These are phyloP conservation scores for Climacium dendroides DNA, from an alignment of 225 moss, liverwort and hornwort species.

Conservation along the genomic window DNA sequence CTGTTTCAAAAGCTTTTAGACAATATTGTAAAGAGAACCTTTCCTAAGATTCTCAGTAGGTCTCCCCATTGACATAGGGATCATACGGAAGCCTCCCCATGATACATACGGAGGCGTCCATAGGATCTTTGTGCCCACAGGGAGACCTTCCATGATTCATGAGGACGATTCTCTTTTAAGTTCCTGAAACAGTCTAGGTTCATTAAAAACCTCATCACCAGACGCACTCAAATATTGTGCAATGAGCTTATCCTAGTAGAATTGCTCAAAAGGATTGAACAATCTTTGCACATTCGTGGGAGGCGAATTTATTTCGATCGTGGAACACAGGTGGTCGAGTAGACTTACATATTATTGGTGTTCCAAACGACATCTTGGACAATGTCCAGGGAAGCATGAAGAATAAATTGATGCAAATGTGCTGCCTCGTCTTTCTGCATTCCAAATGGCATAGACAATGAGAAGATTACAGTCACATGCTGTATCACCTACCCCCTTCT, in stretches of 20 bases:
- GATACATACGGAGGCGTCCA: background rate
- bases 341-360: slow-evolving; percentile 74
- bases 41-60: background rate
- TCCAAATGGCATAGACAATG: background rate
- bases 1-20: background rate
- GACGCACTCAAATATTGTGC: background rate
- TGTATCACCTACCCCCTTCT: background rate
- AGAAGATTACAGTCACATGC: background rate
- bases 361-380: slow-evolving; percentile 94
- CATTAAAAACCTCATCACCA: background rate
- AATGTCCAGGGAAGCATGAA: slow-evolving; percentile 92
- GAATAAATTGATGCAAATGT: slow-evolving; percentile 87
- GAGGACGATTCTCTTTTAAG: background rate
- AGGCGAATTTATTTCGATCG: background rate
- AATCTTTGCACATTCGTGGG: background rate
- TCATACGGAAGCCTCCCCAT: background rate
- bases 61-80: too few species aligned
- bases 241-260: background rate
- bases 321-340: background rate
- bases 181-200: background rate
- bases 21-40: background rate
- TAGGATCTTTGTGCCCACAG: background rate
- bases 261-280: background rate
- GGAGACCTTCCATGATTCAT: background rate
- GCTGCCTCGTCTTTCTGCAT: slow-evolving; percentile 92